Conservation (phyloP, 805 yeast species). For the Saccharomycopsis olivae region DNA sequence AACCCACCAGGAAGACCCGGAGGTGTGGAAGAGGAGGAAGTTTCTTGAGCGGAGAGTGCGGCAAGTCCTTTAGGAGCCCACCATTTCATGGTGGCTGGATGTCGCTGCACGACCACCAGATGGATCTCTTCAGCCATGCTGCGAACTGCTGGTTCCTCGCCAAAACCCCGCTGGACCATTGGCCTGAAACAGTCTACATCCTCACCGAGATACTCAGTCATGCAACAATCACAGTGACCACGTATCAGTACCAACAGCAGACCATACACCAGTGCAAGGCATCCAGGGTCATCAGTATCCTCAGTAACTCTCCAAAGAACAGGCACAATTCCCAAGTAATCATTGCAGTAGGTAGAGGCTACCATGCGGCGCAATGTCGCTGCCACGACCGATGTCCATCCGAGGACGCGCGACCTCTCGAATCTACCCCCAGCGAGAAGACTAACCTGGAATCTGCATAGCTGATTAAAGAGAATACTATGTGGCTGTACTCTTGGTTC, state of each 20-base stretch:
- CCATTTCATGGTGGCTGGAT: constrained; percentile 20
- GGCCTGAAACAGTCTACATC: constrained; percentile 22
- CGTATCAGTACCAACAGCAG: constrained; percentile 21
- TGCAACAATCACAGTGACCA: constrained; percentile 27
- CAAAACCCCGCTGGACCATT: constrained; percentile 28
- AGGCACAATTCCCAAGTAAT: constrained; percentile 26
- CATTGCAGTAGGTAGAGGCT: constrained; percentile 23
- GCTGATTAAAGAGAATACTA: constrained; percentile 25
- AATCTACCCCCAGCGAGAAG: constrained; percentile 20
- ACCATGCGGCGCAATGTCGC: constrained; percentile 20
- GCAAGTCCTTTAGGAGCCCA: constrained; percentile 21
- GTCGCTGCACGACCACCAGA: constrained; percentile 17
- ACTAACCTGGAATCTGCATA: constrained; percentile 29
- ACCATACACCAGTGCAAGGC: constrained; percentile 24
- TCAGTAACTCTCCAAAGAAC: constrained; percentile 28
- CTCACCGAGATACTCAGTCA: constrained; percentile 25
- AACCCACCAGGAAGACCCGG: background rate
- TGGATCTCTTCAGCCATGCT: constrained; percentile 23
- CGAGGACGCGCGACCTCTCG: no score
- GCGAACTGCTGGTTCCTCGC: constrained; percentile 22
- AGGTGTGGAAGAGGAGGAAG: background rate
- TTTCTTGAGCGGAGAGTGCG: constrained; percentile 11
- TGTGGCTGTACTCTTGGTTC: constrained; percentile 26
- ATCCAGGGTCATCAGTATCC: constrained; percentile 18
- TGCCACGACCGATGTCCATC: constrained; percentile 17